Base-by-base conservation (phyloP, 139 green algal genomes). In the Closterium sp. region DNA sequence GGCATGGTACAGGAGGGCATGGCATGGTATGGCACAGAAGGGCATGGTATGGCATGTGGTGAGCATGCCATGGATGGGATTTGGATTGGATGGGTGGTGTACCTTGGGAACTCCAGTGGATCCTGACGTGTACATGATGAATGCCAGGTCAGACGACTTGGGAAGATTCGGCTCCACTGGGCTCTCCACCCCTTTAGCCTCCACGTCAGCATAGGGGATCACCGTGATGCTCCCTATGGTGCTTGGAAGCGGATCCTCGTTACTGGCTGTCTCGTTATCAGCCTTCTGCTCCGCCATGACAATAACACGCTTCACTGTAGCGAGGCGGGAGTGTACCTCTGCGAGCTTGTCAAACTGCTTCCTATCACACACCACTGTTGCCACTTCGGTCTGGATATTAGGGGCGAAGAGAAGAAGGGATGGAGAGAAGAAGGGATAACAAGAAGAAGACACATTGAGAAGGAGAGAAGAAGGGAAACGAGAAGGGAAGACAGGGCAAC, bases 111-210 rank as follows among this genome's bases (percentile, higher is more conserved):
- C 62, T 22, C 94, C 94, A n/a, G 94, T 96, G 73, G 94, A 94
- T 45, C 94, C 94, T 27, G 50, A 91, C 19, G 94, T 96, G 89
- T 96, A 96, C 94, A 96, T 96, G 91, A 96, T 95, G 31, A 96
- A 94, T 29, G 94, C 94, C 4, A 96, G 91, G 91, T 96, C 94
- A 28, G 30, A 89, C 10, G 94, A 92, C 29, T 94, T 89, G 4
- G 94, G 93, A 0, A 94, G 70, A 32, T 28, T 87, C 24, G 86
- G 28, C 9, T 94, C 70, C n/a, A 85, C 87, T n/a, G 88, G 87
- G 6, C 87, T 62, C 34, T 95, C 29, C 45, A n/a, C 70, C 10
- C 91, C 91, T 17, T 94, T 50, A 31, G 94, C 88, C 92, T 94
- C 89, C 31, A 94, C 30, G n/a, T 32, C 30, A 17, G 28, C 30